phyloP scores from a whole-genome alignment of 73 alveolate genomes.

The Blepharisma japonicum region DNA sequence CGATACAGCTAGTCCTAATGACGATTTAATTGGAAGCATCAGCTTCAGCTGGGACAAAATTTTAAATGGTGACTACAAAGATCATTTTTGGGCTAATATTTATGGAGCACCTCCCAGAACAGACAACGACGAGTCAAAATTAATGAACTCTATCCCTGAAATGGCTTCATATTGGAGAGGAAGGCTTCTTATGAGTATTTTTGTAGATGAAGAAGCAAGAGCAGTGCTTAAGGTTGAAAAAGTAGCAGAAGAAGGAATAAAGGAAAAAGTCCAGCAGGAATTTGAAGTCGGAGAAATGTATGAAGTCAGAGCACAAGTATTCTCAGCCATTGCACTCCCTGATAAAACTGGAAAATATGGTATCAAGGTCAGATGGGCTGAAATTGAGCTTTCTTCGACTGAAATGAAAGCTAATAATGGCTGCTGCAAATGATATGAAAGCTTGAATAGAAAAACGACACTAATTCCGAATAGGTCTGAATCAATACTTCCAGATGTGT shows the following conservation, averaged over 20 bases:
- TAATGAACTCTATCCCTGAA: slow-evolving; percentile 84
- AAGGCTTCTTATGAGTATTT: slow-evolving; percentile 66
- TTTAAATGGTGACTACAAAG: slow-evolving; percentile 26
- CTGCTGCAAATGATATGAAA: slow-evolving; percentile 59
- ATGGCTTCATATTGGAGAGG: slow-evolving; percentile 90
- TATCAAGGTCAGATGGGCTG: slow-evolving; percentile 64
- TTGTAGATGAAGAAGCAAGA: background rate
- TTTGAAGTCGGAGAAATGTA: slow-evolving; percentile 35
- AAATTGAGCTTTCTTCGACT: slow-evolving; percentile 44
- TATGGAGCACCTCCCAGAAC: slow-evolving; percentile 81
- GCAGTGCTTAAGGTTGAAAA: background rate
- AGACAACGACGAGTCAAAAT: slow-evolving; percentile 54
- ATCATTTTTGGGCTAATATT: slow-evolving; percentile 64
- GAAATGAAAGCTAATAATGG: slow-evolving; percentile 46
- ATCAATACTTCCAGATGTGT: slow-evolving; percentile 44
- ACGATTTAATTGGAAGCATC: slow-evolving; percentile 62
- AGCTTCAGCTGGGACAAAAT: slow-evolving; percentile 42
- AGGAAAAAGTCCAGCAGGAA: slow-evolving; percentile 7
- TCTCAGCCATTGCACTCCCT: slow-evolving; percentile 63
- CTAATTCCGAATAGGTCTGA: slow-evolving; percentile 34
- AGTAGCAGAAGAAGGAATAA: background rate
- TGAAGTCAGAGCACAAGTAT: slow-evolving; percentile 61
- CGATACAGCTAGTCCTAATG: slow-evolving; percentile 44
- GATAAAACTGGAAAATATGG: slow-evolving; percentile 45
- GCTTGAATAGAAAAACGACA: slow-evolving; percentile 33